These are phyloP conservation scores for Lactarius deliciosus DNA, from an alignment of 768 basidiomycete genomes.

Conservation along the genomic window DNA sequence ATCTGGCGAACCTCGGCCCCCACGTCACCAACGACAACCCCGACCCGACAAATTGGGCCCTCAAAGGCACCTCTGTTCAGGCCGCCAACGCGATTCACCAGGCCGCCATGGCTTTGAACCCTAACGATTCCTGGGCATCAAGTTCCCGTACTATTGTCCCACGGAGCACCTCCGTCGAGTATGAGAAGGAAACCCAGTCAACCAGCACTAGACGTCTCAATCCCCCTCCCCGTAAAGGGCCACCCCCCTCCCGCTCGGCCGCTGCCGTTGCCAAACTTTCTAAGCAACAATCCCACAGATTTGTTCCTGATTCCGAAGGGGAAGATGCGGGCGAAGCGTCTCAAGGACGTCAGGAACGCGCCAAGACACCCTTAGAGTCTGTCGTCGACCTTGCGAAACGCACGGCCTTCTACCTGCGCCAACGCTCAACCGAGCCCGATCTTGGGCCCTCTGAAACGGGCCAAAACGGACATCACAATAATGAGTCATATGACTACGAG, in stretches of 20 bases:
- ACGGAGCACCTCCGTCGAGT: slow-evolving; percentile 78
- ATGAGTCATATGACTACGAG: slow-evolving; percentile 65
- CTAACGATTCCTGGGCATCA: slow-evolving; percentile 66
- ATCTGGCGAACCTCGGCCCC: slow-evolving; percentile 33
- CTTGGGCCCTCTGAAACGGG: slow-evolving; percentile 27
- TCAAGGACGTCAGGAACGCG: slow-evolving; percentile 43
- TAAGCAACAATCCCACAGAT: slow-evolving; percentile 53
- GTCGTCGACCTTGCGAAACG: slow-evolving; percentile 57
- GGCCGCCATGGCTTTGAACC: slow-evolving; percentile 56
- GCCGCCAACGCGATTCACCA: slow-evolving; percentile 79
- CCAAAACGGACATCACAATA: slow-evolving; percentile 34
- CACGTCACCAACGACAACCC: slow-evolving; percentile 41
- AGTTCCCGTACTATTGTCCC: slow-evolving; percentile 52
- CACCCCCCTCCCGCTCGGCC: slow-evolving; percentile 34
- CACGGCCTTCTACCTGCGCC: slow-evolving; percentile 65
- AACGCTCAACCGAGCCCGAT: slow-evolving; percentile 58
- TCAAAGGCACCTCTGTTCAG: slow-evolving; percentile 85
- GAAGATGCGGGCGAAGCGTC: slow-evolving; percentile 45
- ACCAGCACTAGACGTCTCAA: slow-evolving; percentile 53
- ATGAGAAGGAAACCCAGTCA: slow-evolving; percentile 63
- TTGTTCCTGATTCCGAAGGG: slow-evolving; percentile 66
- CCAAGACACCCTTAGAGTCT: slow-evolving; percentile 67
- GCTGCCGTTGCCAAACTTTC: slow-evolving; percentile 42
- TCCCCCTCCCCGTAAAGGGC: slow-evolving; percentile 53
- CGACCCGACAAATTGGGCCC: slow-evolving; percentile 66